phyloP scores from a whole-genome alignment of 768 basidiomycete genomes.

The Pluteus cervinus region DNA sequence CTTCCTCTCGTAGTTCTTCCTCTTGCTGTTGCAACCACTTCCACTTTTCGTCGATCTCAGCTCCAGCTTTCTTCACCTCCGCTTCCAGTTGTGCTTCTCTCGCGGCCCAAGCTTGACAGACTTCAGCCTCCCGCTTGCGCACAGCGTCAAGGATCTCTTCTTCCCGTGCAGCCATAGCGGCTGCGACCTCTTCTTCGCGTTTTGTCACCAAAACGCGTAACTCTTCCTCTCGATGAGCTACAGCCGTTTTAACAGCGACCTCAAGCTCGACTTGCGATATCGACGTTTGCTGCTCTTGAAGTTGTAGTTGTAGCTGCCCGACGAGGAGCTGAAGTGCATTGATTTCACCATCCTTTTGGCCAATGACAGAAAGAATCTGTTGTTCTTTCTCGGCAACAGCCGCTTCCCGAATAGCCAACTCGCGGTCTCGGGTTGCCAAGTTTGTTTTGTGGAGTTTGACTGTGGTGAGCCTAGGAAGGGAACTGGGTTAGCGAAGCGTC shows the following conservation, averaged over 20 bases:
- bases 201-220: constrained; percentile 56
- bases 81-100: constrained; percentile 45
- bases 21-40: constrained; percentile 46
- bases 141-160: constrained; percentile 70
- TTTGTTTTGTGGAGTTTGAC: constrained; percentile 60
- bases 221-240: constrained; percentile 62
- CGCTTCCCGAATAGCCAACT: constrained; percentile 52
- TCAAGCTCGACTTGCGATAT: constrained; percentile 34
- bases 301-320: constrained; percentile 31
- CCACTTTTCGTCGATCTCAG: constrained; percentile 44
- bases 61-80: constrained; percentile 42
- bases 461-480: constrained; percentile 44
- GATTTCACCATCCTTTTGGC: constrained; percentile 59
- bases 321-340: constrained; percentile 39
- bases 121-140: constrained; percentile 54
- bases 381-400: constrained; percentile 50
- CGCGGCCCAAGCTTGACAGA: constrained; percentile 51
- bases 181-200: constrained; percentile 66
- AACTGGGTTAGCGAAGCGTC: not conserved
- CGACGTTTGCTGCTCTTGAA: constrained; percentile 16
- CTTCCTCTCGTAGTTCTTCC: constrained; percentile 48
- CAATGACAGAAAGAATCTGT: constrained; percentile 37
- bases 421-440: constrained; percentile 56
- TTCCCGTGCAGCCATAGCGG: constrained; percentile 58
- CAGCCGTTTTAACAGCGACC: constrained; percentile 46